Conservation (phyloP, 805 yeast species). For the Saturnispora ahearnii region DNA sequence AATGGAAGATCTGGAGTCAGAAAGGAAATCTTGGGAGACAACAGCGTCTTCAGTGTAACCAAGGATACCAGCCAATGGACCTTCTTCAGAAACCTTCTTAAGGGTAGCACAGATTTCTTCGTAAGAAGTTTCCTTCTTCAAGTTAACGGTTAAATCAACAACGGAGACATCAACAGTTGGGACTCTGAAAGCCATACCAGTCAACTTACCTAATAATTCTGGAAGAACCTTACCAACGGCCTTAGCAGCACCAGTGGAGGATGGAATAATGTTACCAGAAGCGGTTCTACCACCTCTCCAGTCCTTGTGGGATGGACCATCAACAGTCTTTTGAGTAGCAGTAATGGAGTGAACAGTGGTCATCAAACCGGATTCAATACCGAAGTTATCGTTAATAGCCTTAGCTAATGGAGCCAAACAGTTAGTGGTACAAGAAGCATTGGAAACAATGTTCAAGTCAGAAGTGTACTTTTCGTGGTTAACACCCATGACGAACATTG, state of each 20-base stretch:
- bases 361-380: slow-evolving; percentile 89
- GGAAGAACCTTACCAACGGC: slow-evolving; percentile 96
- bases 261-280: slow-evolving; percentile 90
- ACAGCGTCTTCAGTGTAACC: slow-evolving; percentile 92
- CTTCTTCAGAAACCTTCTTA: slow-evolving; percentile 63
- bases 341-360: slow-evolving; percentile 95
- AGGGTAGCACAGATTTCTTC: slow-evolving; percentile 73
- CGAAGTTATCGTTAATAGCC: slow-evolving; percentile 76
- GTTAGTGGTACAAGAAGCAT: slow-evolving; percentile 95
- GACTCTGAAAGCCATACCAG: slow-evolving; percentile 90
- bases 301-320: slow-evolving; percentile 95
- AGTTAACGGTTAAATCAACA: slow-evolving; percentile 83
- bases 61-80: slow-evolving; percentile 68
- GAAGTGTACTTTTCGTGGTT: slow-evolving; percentile 71
- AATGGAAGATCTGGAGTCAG: slow-evolving; percentile 78
- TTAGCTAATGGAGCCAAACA: slow-evolving; percentile 93
- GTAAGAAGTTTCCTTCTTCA: slow-evolving; percentile 67
- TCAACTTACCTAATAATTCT: slow-evolving; percentile 81
- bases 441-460: slow-evolving; percentile 71
- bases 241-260: slow-evolving; percentile 96
- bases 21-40: slow-evolving; percentile 83
- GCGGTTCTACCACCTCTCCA: slow-evolving; percentile 99
- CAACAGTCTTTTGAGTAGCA: slow-evolving; percentile 93
- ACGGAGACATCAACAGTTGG: slow-evolving; percentile 92
- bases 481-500: slow-evolving; percentile 92